A percentile compares a stretch with the other conserved stretches of the same genome.
These are phyloP conservation scores for Phytophthora megakarya DNA, from an alignment of 352 stramenopile species.

Conservation along the genomic window DNA sequence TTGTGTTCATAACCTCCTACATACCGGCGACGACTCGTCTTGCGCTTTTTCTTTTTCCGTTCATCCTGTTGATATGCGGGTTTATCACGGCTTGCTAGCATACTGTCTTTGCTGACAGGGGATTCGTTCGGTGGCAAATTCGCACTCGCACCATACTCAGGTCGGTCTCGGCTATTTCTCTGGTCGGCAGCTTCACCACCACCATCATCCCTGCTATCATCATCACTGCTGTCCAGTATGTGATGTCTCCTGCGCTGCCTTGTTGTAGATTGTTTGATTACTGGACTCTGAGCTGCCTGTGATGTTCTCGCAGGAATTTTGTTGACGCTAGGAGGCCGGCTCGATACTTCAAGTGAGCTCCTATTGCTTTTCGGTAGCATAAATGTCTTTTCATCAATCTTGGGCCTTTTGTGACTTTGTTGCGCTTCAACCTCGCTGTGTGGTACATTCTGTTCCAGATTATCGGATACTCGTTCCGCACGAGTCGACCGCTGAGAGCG, in stretches of 20 bases:
- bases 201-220: conserved; percentile 38
- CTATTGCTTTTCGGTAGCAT: conserved; percentile 6
- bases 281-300: background rate
- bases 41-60: conserved; percentile 15
- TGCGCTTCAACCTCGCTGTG: conserved; percentile 4
- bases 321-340: conserved; percentile 8
- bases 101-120: background rate
- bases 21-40: conserved; percentile 47
- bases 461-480: background rate
- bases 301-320: background rate
- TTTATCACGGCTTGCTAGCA: background rate
- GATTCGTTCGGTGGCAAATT: background rate
- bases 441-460: background rate
- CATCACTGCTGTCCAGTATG: conserved; percentile 49
- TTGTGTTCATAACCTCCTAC: conserved; percentile 76
- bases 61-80: background rate
- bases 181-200: background rate
- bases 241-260: conserved; percentile 35
- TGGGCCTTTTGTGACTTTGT: conserved; percentile 6
- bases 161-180: conserved; percentile 4
- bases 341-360: conserved; percentile 10
- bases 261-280: conserved; percentile 2
- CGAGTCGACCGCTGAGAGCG: conserved; percentile 7
- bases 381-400: conserved; percentile 26
- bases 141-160: background rate